These are phyloP conservation scores for Corynascus novoguineensis DNA, from an alignment of 495 filamentous ascomycete genomes.

Conservation along the genomic window DNA sequence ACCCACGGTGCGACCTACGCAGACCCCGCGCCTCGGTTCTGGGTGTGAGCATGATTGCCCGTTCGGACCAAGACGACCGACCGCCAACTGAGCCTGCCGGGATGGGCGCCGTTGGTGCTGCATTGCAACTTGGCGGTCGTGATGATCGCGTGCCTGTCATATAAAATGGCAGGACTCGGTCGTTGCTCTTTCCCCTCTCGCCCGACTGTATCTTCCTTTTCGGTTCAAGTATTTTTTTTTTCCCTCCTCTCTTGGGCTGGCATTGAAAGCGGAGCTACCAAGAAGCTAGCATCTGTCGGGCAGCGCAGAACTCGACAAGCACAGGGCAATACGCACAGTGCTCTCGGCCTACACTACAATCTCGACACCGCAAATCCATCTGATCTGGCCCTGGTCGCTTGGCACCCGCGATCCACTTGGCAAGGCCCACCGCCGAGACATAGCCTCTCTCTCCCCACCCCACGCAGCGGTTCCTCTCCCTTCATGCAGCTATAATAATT, in stretches of 20 bases:
- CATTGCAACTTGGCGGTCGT: slow-evolving; percentile 8
- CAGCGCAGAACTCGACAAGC: slow-evolving; percentile 1
- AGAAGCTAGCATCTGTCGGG: slow-evolving; percentile 5
- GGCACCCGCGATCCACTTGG: not conserved
- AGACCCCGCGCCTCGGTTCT: not conserved
- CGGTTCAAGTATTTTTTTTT: not conserved
- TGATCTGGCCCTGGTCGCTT: slow-evolving; percentile 7
- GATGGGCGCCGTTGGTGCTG: slow-evolving; percentile 2
- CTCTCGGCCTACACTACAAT: not conserved
- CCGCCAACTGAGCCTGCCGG: not conserved
- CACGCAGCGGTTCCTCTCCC: not conserved
- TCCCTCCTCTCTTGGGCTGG: not conserved
- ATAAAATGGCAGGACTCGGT: not conserved
- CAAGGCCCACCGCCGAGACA: slow-evolving; percentile 12
- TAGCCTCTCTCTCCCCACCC: slow-evolving; percentile 5
- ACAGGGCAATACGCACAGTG: too few relatives aligned
- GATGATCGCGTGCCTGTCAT: slow-evolving; percentile 13
- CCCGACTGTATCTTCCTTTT: not conserved
- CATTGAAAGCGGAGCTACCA: slow-evolving; percentile 9
- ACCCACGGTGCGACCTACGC: not conserved
- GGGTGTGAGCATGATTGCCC: slow-evolving; percentile 5
- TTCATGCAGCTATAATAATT: slow-evolving; percentile 8
- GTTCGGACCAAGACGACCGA: not conserved
- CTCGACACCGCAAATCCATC: slow-evolving; percentile 17
- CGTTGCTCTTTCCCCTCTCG: not conserved